Evolutionary conservation across 2,329 filamentous ascomycete genomes (phyloP).

Genomic region (Niveomyces coronatus): DNA sequence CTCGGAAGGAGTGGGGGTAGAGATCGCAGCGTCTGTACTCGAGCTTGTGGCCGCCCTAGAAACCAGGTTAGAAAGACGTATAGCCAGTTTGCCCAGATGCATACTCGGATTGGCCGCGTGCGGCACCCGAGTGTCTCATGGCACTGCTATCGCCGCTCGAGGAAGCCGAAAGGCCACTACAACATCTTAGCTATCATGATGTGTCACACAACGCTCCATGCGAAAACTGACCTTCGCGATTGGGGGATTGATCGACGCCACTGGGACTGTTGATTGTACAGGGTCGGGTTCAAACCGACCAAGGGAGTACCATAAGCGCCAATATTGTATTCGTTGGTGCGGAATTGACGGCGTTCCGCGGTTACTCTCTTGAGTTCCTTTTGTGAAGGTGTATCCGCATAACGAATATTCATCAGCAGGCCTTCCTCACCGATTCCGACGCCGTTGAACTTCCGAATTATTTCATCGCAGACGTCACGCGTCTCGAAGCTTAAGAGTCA

Average conservation of each 20-base stretch:
- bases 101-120: conserved; percentile 27
- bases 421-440: conserved; percentile 64
- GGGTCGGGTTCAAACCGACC: conserved; percentile 39
- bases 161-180: conserved; percentile 19
- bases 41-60: conserved; percentile 29
- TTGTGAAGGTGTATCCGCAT: conserved; percentile 92
- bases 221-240: conserved; percentile 20
- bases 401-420: conserved; percentile 84
- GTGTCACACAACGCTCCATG: neutral
- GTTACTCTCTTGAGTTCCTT: conserved; percentile 96
- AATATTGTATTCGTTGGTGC: conserved; percentile 88
- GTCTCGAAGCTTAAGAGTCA: conserved; percentile 62
- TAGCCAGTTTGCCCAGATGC: conserved; percentile 17
- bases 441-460: conserved; percentile 82
- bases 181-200: conserved; percentile 1
- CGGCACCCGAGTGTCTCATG: conserved; percentile 21
- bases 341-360: conserved; percentile 87
- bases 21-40: conserved; percentile 28
- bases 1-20: conserved; percentile 34
- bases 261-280: conserved; percentile 27
- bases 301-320: conserved; percentile 55
- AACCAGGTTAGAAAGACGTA: conserved; percentile 23
- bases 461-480: conserved; percentile 80
- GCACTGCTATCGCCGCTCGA: conserved; percentile 19
- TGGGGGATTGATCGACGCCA: conserved; percentile 24